phyloP scores from a whole-genome alignment of 495 filamentous ascomycete species.

The Neurospora terricola region DNA sequence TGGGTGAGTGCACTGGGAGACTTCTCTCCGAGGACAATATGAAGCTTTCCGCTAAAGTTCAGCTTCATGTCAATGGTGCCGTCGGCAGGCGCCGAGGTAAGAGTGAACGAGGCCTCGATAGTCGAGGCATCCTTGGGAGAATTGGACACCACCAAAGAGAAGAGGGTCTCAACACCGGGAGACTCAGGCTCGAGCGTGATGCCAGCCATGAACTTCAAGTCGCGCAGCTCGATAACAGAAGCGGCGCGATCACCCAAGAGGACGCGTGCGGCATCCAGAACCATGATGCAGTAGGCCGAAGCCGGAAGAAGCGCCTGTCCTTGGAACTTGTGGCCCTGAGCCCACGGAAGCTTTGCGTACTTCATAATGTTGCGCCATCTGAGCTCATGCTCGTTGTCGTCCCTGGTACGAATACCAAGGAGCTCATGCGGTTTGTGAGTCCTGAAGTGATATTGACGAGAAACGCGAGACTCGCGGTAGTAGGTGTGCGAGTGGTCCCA shows the following conservation, averaged over 20 bases:
- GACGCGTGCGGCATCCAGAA: slow-evolving; percentile 29
- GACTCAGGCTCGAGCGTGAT: slow-evolving; percentile 41
- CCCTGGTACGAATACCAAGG: slow-evolving; percentile 34
- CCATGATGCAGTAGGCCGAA: slow-evolving; percentile 36
- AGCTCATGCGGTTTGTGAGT: slow-evolving; percentile 32
- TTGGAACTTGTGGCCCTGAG: slow-evolving; percentile 32
- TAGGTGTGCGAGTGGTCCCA: slow-evolving; percentile 40
- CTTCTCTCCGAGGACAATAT: slow-evolving; percentile 23
- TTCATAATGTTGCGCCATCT: slow-evolving; percentile 40
- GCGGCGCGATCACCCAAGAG: slow-evolving; percentile 18
- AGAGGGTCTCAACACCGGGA: slow-evolving; percentile 35
- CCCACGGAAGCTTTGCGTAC: slow-evolving; percentile 33
- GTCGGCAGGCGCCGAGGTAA: slow-evolving; percentile 26
- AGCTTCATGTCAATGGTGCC: slow-evolving; percentile 26
- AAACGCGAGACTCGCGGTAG: slow-evolving; percentile 39
- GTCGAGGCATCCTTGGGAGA: background rate
- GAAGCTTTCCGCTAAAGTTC: slow-evolving; percentile 24
- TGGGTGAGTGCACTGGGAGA: slow-evolving; percentile 14
- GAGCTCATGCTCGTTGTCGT: slow-evolving; percentile 30
- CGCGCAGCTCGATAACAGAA: slow-evolving; percentile 28
- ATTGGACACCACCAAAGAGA: slow-evolving; percentile 21
- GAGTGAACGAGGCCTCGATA: slow-evolving; percentile 28
- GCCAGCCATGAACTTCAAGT: slow-evolving; percentile 34
- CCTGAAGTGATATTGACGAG: slow-evolving; percentile 34
- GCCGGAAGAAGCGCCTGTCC: slow-evolving; percentile 33